Evolutionary conservation across 129 eudicot species (phyloP).

Genomic region (Logfia minima): DNA sequence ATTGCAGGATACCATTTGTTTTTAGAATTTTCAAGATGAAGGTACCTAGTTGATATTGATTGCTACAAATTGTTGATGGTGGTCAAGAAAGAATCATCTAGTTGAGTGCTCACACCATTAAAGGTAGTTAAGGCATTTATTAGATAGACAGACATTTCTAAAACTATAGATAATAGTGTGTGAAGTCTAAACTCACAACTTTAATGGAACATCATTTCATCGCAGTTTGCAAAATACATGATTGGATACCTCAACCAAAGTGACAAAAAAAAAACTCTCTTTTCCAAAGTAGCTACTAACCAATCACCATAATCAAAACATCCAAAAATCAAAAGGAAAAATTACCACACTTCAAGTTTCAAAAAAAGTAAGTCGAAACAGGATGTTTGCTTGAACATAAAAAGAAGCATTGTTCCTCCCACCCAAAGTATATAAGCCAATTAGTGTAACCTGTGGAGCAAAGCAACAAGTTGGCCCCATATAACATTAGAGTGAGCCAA

Average conservation of each 20-base stretch:
- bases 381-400: constrained; percentile 10
- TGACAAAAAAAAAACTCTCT: background rate
- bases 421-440: background rate
- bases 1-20: background rate
- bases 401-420: background rate
- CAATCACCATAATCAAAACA: background rate
- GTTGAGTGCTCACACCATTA: background rate
- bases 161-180: background rate
- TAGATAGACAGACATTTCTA: background rate
- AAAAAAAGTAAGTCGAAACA: background rate
- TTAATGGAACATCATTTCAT: constrained; percentile 1
- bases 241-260: too few relatives aligned
- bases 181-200: constrained; percentile 8
- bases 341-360: constrained; percentile 9
- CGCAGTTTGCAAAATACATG: background rate
- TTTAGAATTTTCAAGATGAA: background rate
- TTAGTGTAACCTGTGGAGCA: background rate
- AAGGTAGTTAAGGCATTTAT: background rate
- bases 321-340: background rate
- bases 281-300: background rate
- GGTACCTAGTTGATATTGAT: background rate
- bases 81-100: background rate
- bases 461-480: background rate
- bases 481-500: background rate
- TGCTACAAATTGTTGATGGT: constrained; percentile 3